phyloP scores from a whole-genome alignment of 176 grass and related monocot species.

The Musa acuminata region DNA sequence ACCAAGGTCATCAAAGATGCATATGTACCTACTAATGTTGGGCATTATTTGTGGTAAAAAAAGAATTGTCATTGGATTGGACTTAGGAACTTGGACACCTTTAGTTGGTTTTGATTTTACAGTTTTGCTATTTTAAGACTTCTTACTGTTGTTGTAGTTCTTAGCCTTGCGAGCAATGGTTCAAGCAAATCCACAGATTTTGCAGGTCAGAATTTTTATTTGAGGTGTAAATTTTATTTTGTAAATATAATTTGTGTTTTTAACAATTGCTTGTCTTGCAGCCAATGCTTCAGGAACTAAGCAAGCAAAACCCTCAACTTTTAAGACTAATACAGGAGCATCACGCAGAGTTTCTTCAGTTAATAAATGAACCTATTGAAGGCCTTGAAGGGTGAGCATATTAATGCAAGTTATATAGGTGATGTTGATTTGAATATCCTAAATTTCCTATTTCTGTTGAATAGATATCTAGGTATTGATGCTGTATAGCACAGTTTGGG shows the following conservation, averaged over 20 bases:
- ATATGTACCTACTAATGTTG: too few relatives aligned
- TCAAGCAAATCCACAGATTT: slow-evolving; percentile 91
- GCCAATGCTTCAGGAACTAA: slow-evolving; percentile 94
- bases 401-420: not conserved
- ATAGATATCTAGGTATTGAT: not conserved
- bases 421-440: not conserved
- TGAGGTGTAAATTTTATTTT: slow-evolving; percentile 16
- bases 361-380: slow-evolving; percentile 74
- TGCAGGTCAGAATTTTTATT: slow-evolving; percentile 49
- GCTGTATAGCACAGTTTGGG: not conserved
- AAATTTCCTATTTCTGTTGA: not conserved
- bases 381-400: slow-evolving; percentile 54
- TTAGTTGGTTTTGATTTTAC: not conserved
- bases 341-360: slow-evolving; percentile 83
- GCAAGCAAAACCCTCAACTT: slow-evolving; percentile 89
- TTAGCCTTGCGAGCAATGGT: slow-evolving; percentile 81
- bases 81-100: not conserved
- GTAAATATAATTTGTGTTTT: slow-evolving; percentile 6
- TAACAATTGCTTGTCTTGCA: slow-evolving; percentile 32
- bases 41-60: not conserved
- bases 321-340: slow-evolving; percentile 87
- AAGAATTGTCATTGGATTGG: not conserved
- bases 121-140: not conserved
- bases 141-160: slow-evolving; percentile 47
- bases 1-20: not conserved